Base-by-base conservation (phyloP, 169 alveolate species). In the Eimeria acervulina region DNA sequence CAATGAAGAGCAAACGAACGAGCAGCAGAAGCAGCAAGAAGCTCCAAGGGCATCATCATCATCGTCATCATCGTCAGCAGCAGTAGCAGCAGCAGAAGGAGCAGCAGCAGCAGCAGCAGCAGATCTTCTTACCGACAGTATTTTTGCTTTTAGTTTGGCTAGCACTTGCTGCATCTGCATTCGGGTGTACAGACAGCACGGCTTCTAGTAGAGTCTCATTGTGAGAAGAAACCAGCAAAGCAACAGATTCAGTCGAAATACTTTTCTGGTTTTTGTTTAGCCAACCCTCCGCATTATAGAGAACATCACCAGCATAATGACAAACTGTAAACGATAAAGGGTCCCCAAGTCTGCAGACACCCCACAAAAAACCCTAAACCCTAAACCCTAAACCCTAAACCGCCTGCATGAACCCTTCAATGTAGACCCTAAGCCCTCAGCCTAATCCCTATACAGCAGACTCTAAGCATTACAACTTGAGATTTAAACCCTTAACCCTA, bases 81-180 rank as follows among this genome's bases (percentile, higher is more conserved):
- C 33, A 12, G 44, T n/a, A 6, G 80, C 31, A 70, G 59, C 59
- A 51, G 2, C 15, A 17, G 59, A 12, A 51, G 59, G 0, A 1
- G 59, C 59, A 51, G 59, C 15, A 1, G 59, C 0, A 1, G 59
- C 59, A 17, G 59, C 59, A 51, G 21, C 7, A 51, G 21, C 59
- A n/a, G n/a, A n/a, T n/a, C n/a, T n/a, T n/a, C 59, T 17, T 33
- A 88, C 94, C 94, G 13, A 88, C 94, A 88, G 94, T 88, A 38
- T 68, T 88, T 36, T 66, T 88, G 31, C 85, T 12, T 38, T 74
- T 74, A 17, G 26, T 40, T 38, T 74, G 23, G 42, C 47, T 38
- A 12, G n/a, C 52, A 19, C n/a, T 38, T 8, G 13, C 26, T 17
- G 55, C 13, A 13, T 31, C 84, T 28, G 42, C 23, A 47, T 23